Evolutionary conservation across 2,329 filamentous ascomycete species (phyloP).

Genomic region (Aspergillus carbonarius): DNA sequence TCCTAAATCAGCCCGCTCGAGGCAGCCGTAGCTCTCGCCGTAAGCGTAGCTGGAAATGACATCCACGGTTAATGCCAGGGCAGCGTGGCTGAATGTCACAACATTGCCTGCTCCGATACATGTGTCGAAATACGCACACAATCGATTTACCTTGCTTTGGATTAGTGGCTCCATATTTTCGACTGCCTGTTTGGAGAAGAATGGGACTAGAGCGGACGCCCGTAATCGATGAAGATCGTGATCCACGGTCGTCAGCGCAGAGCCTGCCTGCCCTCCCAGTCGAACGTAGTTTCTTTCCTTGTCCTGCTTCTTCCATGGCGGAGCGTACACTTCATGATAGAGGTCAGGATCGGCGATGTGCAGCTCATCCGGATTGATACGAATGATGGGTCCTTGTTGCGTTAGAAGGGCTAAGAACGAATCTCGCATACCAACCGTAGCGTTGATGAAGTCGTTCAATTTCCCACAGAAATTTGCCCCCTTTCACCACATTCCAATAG

Average conservation of each 20-base stretch:
- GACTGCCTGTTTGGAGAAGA: neutral
- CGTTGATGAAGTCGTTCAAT: conserved; percentile 35
- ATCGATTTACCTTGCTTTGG: neutral
- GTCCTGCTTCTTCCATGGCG: conserved; percentile 16
- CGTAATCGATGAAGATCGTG: conserved; percentile 37
- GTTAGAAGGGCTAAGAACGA: neutral
- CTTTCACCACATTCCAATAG: conserved; percentile 35
- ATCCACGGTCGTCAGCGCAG: conserved; percentile 33
- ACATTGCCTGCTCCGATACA: neutral
- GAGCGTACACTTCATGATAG: conserved; percentile 33
- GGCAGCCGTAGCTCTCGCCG: neutral
- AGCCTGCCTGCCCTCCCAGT: conserved; percentile 13
- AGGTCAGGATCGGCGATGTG: conserved; percentile 35
- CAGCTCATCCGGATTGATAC: conserved; percentile 36
- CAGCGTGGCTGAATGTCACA: neutral
- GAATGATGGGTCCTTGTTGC: conserved; percentile 20
- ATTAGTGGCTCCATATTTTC: neutral
- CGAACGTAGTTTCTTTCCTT: conserved; percentile 20
- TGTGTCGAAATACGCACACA: neutral
- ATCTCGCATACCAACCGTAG: conserved; percentile 27
- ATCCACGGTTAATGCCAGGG: neutral
- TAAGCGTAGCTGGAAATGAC: neutral
- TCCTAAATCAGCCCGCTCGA: neutral
- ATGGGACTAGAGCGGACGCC: neutral
- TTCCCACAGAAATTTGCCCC: conserved; percentile 35